These are phyloP conservation scores for Kodamaea sp. DNA, from an alignment of 1,139 yeast species.

Conservation along the genomic window DNA sequence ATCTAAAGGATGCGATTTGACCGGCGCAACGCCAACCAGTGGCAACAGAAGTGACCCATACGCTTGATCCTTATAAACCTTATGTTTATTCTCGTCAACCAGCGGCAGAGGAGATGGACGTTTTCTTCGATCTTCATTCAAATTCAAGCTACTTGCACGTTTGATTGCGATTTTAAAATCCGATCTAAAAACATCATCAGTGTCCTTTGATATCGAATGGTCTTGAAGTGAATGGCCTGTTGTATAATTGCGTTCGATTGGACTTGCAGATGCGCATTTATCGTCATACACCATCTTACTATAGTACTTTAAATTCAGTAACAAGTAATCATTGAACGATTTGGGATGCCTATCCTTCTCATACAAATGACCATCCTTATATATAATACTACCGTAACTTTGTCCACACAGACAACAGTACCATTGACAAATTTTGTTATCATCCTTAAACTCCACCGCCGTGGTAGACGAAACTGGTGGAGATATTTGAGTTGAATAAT, in stretches of 20 bases:
- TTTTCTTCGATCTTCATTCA: too few species aligned
- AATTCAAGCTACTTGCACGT: too few species aligned
- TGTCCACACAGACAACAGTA: constrained; percentile 54
- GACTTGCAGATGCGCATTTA: background rate
- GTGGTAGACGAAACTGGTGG: background rate
- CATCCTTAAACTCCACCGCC: constrained; percentile 5
- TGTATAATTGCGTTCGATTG: constrained; percentile 1
- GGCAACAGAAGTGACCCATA: too few species aligned
- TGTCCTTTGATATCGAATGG: too few species aligned
- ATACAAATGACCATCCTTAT: constrained; percentile 20
- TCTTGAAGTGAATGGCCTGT: background rate
- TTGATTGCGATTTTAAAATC: too few species aligned
- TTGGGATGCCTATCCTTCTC: constrained; percentile 6
- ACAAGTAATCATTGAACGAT: constrained; percentile 9
- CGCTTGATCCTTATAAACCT: too few species aligned
- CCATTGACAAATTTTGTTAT: constrained; percentile 48
- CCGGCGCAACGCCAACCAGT: too few species aligned
- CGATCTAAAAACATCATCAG: too few species aligned
- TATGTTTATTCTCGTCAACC: too few species aligned
- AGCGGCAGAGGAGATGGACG: too few species aligned
- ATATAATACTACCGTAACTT: constrained; percentile 42
- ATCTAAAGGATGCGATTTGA: too few species aligned
- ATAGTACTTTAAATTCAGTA: constrained; percentile 25
- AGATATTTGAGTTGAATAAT: constrained; percentile 1
- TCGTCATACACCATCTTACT: constrained; percentile 27